A percentile compares a stretch with the other conserved stretches of the same genome.
These are phyloP conservation scores for Phaeoacremonium minimum DNA, from an alignment of 2,329 filamentous ascomycete genomes.

Conservation along the genomic window DNA sequence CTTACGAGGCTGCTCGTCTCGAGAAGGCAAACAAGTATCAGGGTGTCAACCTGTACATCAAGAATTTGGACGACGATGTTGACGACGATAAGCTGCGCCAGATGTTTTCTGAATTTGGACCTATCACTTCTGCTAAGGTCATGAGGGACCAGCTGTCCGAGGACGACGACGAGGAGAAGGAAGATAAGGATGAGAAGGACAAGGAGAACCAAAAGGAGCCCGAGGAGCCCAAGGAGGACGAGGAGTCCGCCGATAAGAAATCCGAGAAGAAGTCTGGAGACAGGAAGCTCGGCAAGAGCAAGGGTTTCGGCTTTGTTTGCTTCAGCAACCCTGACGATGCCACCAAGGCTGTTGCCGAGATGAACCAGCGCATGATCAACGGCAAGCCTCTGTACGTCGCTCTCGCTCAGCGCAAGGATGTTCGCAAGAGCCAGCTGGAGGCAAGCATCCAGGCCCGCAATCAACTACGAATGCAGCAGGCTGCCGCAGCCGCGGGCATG, in stretches of 20 bases:
- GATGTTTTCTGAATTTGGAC: constrained; percentile 86
- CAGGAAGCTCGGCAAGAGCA: constrained; percentile 89
- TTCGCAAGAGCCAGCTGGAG: constrained; percentile 98
- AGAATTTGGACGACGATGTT: constrained; percentile 95
- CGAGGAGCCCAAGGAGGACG: constrained; percentile 40
- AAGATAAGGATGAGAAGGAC: constrained; percentile 46
- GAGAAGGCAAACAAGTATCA: constrained; percentile 99
- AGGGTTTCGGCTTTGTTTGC: constrained; percentile 99
- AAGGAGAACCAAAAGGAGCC: constrained; percentile 44
- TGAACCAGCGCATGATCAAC: constrained; percentile 99
- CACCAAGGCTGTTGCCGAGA: constrained; percentile 97
- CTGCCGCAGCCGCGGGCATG: constrained; percentile 84
- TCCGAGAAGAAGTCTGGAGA: constrained; percentile 55
- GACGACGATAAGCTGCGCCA: constrained; percentile 97
- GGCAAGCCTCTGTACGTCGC: constrained; percentile 97
- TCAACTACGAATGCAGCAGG: constrained; percentile 97
- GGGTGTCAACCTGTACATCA: constrained; percentile 99
- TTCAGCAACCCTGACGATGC: constrained; percentile 99
- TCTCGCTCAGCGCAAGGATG: constrained; percentile 97
- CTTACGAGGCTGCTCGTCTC: constrained; percentile 93
- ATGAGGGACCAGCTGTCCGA: constrained; percentile 79
- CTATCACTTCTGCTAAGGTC: constrained; percentile 97
- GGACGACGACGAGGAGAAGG: constrained; percentile 50
- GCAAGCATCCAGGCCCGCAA: constrained; percentile 99
- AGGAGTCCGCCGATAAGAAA: constrained; percentile 55